Base-by-base conservation (phyloP, 768 basidiomycete genomes). In the Auriculariales sp. region DNA sequence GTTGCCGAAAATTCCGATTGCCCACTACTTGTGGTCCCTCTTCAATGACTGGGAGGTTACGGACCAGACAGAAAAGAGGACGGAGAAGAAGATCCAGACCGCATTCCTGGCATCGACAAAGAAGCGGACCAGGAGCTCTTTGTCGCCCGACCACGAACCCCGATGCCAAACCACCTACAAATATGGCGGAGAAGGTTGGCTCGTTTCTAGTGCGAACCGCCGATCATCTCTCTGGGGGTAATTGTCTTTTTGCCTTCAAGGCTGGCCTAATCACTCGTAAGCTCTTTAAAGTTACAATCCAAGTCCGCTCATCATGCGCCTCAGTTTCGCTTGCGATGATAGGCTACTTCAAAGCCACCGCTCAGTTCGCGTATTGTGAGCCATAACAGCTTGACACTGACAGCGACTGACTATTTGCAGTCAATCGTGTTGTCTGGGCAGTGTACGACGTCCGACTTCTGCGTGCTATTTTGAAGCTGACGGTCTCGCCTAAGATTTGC, bases 71-170 rank as follows among this genome's bases (percentile, higher is more conserved):
- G 70, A 71, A 19, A 64, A n/a, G n/a, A 64, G 10, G 67, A 70
- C 4, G 80, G 80, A 17, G 84, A 87, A 48, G 83, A 87, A 57
- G 73, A 88, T 64, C 84, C 84, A 0, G 69, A 83, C 64, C 53
- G 56, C 53, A 76, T 85, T 45, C 78, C 78, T 52, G 81, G 81
- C 6, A 62, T 78, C 10, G 66, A 72, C 25, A 66, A 66, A 1
- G 60, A 61, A 7, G 55, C 59, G 44, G 57, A 63, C 31, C 59
- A 68, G 2, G 80, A 83, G 55, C 68, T 85, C 0, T 81, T 78
- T 3, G 55, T 70, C 31, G 73, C 83, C 1, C 62, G 66, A 14
- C 67, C 71, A 3, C 70, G 84, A 25, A 88, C 62, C 83, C 84
- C 0, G 84, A 88, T 58, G 83, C 81, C 0, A 61, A 86, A 0